Evolutionary conservation across 2,329 filamentous ascomycete genomes (phyloP).

Genomic region (Chrysoporthe puriensis): DNA sequence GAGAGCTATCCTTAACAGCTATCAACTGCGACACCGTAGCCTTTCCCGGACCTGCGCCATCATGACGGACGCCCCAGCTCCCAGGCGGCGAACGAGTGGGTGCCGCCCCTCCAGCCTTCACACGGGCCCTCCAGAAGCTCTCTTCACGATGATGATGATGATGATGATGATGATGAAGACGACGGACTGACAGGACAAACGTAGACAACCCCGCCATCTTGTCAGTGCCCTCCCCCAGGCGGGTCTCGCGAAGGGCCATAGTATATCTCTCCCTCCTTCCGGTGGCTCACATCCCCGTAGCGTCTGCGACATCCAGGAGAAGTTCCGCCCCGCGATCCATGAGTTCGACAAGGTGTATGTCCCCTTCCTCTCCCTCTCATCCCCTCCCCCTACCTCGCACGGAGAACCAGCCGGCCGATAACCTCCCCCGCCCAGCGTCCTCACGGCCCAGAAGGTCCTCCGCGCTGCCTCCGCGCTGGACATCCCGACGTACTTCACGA

Average conservation of each 20-base stretch:
- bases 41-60: neutral
- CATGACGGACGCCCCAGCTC: conserved; percentile 24
- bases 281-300: conserved; percentile 48
- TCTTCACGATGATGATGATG: neutral
- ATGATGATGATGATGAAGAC: too few species aligned
- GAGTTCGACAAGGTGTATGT: conserved; percentile 81
- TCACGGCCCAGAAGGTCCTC: conserved; percentile 71
- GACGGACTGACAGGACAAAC: conserved; percentile 11
- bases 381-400: neutral
- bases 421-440: conserved; percentile 51
- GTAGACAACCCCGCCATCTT: conserved; percentile 55
- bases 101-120: neutral
- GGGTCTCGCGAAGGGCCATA: too few species aligned
- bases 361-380: neutral
- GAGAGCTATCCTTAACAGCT: neutral
- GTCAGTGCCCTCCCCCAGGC: conserved; percentile 41
- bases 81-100: conserved; percentile 26
- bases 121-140: conserved; percentile 13
- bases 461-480: conserved; percentile 65
- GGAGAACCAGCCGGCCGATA: neutral
- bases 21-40: neutral
- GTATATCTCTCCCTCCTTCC: neutral
- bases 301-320: conserved; percentile 93
- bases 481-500: conserved; percentile 84
- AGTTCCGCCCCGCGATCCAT: conserved; percentile 81